phyloP scores from a whole-genome alignment of 2,329 filamentous ascomycete genomes.

The Kalmusia sp. region DNA sequence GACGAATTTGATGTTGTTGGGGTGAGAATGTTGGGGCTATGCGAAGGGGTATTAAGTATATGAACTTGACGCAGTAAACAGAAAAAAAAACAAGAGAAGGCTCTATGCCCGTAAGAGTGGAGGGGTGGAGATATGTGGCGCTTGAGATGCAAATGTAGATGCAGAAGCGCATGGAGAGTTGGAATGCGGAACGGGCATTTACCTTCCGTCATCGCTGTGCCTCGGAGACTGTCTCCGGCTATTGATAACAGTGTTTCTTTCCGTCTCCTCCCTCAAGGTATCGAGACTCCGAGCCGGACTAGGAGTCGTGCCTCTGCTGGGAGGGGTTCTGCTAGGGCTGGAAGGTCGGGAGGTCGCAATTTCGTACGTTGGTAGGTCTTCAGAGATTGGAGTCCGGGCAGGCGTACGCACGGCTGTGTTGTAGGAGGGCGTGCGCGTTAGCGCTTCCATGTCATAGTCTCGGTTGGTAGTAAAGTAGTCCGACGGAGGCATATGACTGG shows the following conservation, averaged over 20 bases:
- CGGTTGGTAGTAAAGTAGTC: slow-evolving; percentile 23
- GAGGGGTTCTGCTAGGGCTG: slow-evolving; percentile 41
- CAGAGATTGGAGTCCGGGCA: slow-evolving; percentile 49
- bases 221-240: slow-evolving; percentile 27
- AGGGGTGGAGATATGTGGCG: not conserved
- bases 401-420: slow-evolving; percentile 57
- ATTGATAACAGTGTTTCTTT: slow-evolving; percentile 46
- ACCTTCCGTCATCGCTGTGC: slow-evolving; percentile 36
- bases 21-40: slow-evolving; percentile 13
- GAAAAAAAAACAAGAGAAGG: not conserved
- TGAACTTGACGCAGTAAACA: slow-evolving; percentile 8
- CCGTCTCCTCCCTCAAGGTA: slow-evolving; percentile 46
- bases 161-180: not conserved
- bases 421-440: slow-evolving; percentile 59
- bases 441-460: slow-evolving; percentile 54
- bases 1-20: slow-evolving; percentile 19
- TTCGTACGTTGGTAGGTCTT: slow-evolving; percentile 54
- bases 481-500: slow-evolving; percentile 26
- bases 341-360: slow-evolving; percentile 54
- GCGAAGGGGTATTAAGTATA: slow-evolving; percentile 27
- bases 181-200: slow-evolving; percentile 14
- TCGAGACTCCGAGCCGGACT: slow-evolving; percentile 41
- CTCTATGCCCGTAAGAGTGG: not conserved
- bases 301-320: slow-evolving; percentile 41
- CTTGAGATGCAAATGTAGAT: slow-evolving; percentile 4